These are phyloP conservation scores for Candida morakotiae DNA, from an alignment of 805 yeast genomes.

Conservation along the genomic window DNA sequence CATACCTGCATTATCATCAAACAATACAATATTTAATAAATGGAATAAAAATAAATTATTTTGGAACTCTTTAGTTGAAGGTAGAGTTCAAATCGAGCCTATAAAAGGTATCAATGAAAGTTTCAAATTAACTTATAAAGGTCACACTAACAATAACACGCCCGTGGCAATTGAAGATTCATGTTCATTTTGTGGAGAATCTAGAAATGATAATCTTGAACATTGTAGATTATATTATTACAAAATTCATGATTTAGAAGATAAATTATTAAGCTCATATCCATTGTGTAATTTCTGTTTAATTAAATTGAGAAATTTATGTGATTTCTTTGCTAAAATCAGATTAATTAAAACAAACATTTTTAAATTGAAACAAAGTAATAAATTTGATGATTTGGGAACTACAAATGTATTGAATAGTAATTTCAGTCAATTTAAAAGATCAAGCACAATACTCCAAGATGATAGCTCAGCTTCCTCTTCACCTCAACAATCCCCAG, in stretches of 20 bases:
- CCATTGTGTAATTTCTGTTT: slow-evolving; percentile 83
- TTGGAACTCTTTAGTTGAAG: slow-evolving; percentile 68
- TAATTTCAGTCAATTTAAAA: slow-evolving; percentile 24
- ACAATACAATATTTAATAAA: slow-evolving; percentile 42
- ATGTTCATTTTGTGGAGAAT: slow-evolving; percentile 84
- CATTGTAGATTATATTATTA: slow-evolving; percentile 76
- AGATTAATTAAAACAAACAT: slow-evolving; percentile 53
- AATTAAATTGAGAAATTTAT: slow-evolving; percentile 69
- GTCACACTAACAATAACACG: slow-evolving; percentile 12
- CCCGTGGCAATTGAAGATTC: slow-evolving; percentile 73
- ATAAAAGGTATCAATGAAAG: slow-evolving; percentile 77
- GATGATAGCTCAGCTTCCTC: neutral
- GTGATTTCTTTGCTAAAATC: slow-evolving; percentile 78
- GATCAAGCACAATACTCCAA: slow-evolving; percentile 7
- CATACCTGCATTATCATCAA: slow-evolving; percentile 41
- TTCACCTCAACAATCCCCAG: neutral
- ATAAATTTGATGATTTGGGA: slow-evolving; percentile 22
- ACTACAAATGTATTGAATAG: slow-evolving; percentile 5
- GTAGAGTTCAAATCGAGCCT: slow-evolving; percentile 81
- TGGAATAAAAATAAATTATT: slow-evolving; percentile 47
- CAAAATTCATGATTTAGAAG: slow-evolving; percentile 39
- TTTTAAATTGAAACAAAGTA: slow-evolving; percentile 49
- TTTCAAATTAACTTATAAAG: slow-evolving; percentile 44
- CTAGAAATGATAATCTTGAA: slow-evolving; percentile 61
- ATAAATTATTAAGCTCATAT: slow-evolving; percentile 39